Evolutionary conservation across 371 early-diverging fungal genomes (phyloP).

Genomic region (Mortierella sp.): DNA sequence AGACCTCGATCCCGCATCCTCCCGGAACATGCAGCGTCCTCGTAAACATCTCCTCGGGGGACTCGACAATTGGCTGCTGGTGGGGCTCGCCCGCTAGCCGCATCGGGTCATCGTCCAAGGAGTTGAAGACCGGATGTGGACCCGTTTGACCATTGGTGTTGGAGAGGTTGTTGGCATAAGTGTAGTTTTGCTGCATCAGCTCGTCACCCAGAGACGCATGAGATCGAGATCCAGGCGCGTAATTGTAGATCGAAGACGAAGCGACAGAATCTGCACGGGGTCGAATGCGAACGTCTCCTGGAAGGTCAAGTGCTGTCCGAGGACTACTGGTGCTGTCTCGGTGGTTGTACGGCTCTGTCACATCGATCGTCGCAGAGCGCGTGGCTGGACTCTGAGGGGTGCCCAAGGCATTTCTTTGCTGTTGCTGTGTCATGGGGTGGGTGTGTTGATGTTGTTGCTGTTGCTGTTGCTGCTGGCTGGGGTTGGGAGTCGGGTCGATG

Average conservation of each 20-base stretch:
- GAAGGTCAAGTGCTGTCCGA: constrained; percentile 42
- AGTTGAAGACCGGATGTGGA: not conserved
- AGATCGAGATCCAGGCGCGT: constrained; percentile 15
- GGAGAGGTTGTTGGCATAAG: constrained; percentile 16
- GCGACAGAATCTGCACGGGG: constrained; percentile 26
- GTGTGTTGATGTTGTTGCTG: not conserved
- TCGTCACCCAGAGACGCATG: constrained; percentile 42
- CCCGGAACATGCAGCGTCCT: constrained; percentile 22
- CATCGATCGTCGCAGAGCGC: constrained; percentile 39
- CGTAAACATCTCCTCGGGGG: constrained; percentile 13
- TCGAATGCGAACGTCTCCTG: constrained; percentile 27
- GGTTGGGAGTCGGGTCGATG: constrained; percentile 2
- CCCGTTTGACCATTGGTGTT: not conserved
- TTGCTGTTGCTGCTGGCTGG: constrained; percentile 3
- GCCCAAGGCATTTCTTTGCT: not conserved
- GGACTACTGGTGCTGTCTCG: not conserved
- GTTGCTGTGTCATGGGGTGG: not conserved
- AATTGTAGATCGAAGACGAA: constrained; percentile 16
- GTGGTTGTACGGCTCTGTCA: constrained; percentile 6
- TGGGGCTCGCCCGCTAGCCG: constrained; percentile 9
- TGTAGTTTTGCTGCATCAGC: constrained; percentile 36
- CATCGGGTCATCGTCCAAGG: constrained; percentile 40
- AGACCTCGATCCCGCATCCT: constrained; percentile 12
- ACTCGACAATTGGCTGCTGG: not conserved
- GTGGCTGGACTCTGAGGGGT: constrained; percentile 22